Evolutionary conservation across 805 yeast species (phyloP).

Genomic region (Yamadazyma akitaensis): DNA sequence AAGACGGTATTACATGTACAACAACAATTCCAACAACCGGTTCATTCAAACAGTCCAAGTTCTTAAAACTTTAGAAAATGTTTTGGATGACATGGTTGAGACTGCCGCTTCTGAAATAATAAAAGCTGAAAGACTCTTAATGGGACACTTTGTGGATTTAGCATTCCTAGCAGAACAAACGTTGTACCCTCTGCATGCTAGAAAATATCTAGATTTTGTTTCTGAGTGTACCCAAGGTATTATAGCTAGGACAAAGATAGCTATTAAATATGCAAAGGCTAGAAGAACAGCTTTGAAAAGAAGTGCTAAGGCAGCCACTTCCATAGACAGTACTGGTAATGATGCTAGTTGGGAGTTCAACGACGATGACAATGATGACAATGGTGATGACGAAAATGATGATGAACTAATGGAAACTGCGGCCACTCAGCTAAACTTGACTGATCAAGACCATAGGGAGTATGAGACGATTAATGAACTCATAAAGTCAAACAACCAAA

Average conservation of each 20-base stretch:
- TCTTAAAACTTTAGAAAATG: slow-evolving; percentile 55
- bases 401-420: slow-evolving; percentile 9
- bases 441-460: slow-evolving; percentile 8
- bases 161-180: slow-evolving; percentile 68
- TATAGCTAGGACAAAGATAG: slow-evolving; percentile 19
- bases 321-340: slow-evolving; percentile 19
- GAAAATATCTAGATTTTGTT: slow-evolving; percentile 33
- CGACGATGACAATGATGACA: not conserved
- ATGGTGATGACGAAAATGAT: slow-evolving; percentile 11
- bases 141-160: slow-evolving; percentile 47
- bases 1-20: slow-evolving; percentile 13
- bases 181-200: slow-evolving; percentile 50
- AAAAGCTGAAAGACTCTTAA: slow-evolving; percentile 46
- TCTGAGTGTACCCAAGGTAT: slow-evolving; percentile 18
- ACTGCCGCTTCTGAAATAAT: slow-evolving; percentile 50
- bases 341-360: slow-evolving; percentile 9
- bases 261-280: slow-evolving; percentile 16
- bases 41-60: slow-evolving; percentile 22
- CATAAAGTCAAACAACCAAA: slow-evolving; percentile 20
- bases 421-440: slow-evolving; percentile 7
- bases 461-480: slow-evolving; percentile 21
- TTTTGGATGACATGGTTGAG: slow-evolving; percentile 61
- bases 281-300: slow-evolving; percentile 8
- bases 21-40: slow-evolving; percentile 6
- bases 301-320: slow-evolving; percentile 19